These are phyloP conservation scores for Penicillium psychrosexuale DNA, from an alignment of 2,329 filamentous ascomycete species.

Conservation along the genomic window DNA sequence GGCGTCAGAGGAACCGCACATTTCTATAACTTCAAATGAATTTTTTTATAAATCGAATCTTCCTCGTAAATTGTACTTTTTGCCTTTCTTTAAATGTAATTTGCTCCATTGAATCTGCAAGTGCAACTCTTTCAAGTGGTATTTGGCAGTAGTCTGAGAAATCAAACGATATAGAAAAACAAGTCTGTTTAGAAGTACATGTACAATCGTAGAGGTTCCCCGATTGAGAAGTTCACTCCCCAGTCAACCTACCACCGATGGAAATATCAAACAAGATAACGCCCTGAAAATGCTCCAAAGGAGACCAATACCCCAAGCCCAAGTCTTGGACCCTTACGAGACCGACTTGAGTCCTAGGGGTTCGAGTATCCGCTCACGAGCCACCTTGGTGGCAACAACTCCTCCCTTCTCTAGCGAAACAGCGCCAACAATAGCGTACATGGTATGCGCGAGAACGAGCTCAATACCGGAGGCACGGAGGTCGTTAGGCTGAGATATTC, in stretches of 20 bases:
- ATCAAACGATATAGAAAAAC: conserved; percentile 18
- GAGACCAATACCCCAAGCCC: conserved; percentile 21
- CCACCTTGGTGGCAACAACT: conserved; percentile 69
- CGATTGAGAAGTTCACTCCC: conserved; percentile 17
- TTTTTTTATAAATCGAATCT: background rate
- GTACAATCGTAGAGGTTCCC: conserved; percentile 27
- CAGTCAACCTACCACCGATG: conserved; percentile 22
- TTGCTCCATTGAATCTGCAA: background rate
- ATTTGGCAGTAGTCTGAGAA: conserved; percentile 15
- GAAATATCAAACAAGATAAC: conserved; percentile 30
- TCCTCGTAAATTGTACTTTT: background rate
- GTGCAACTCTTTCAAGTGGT: conserved; percentile 7
- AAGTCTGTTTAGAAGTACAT: conserved; percentile 35
- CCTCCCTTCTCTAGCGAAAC: conserved; percentile 84
- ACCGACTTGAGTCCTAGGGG: conserved; percentile 43
- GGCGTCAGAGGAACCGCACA: conserved; percentile 83
- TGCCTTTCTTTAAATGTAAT: background rate
- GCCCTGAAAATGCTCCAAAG: conserved; percentile 39
- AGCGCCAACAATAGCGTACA: conserved; percentile 86
- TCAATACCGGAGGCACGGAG: conserved; percentile 70
- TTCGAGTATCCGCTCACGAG: conserved; percentile 71
- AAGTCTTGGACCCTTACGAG: conserved; percentile 14
- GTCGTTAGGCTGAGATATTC: conserved; percentile 55
- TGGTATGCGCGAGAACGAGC: conserved; percentile 68
- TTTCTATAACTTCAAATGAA: conserved; percentile 27